These are phyloP conservation scores for Boletus rubescentipes DNA, from an alignment of 768 basidiomycete species.

Conservation along the genomic window DNA sequence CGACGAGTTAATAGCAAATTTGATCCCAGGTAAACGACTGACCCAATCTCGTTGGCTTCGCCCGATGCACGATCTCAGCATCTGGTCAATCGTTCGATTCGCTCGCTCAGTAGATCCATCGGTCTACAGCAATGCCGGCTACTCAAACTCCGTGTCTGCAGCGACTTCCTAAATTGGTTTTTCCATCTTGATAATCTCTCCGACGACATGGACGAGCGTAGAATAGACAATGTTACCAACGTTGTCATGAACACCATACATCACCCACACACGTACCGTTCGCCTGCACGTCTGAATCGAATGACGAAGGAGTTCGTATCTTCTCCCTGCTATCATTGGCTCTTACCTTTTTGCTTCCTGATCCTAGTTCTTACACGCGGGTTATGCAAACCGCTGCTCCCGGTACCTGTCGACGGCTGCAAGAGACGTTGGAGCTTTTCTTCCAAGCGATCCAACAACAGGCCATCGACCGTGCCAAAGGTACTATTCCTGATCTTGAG, in stretches of 20 bases:
- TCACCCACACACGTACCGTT: constrained; percentile 58
- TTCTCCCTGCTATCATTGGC: background rate
- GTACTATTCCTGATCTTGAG: constrained; percentile 71
- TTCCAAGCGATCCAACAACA: constrained; percentile 78
- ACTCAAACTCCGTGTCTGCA: constrained; percentile 66
- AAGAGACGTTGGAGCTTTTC: constrained; percentile 76
- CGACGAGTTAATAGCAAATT: no score
- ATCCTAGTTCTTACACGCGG: constrained; percentile 64
- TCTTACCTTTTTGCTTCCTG: constrained; percentile 1
- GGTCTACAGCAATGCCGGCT: constrained; percentile 50
- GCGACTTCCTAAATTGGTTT: constrained; percentile 75
- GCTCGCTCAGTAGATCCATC: no score
- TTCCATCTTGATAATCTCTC: constrained; percentile 81
- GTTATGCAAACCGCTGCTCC: constrained; percentile 60
- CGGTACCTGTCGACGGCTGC: constrained; percentile 70
- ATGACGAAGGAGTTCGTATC: constrained; percentile 72
- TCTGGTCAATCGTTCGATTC: no score
- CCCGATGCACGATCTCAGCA: no score
- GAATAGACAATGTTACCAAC: constrained; percentile 55
- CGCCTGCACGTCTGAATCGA: constrained; percentile 59
- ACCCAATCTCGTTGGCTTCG: no score
- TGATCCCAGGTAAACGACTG: no score
- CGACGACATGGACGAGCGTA: constrained; percentile 71
- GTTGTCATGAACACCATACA: constrained; percentile 72
- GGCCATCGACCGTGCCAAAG: constrained; percentile 60